Base-by-base conservation (phyloP, 2,329 filamentous ascomycete species). In the Diplodia scrobiculata region DNA sequence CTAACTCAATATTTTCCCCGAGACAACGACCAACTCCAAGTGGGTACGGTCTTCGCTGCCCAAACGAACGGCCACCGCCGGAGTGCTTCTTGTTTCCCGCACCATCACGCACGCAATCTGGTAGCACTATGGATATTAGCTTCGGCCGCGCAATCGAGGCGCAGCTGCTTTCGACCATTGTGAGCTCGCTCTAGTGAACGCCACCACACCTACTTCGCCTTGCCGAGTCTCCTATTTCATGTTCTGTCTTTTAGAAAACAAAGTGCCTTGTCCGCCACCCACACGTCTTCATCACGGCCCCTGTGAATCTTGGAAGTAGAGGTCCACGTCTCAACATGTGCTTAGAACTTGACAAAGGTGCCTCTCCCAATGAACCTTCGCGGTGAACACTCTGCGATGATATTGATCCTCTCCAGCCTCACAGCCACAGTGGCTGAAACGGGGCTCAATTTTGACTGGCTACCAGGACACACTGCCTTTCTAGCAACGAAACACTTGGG, bases 81-180 rank as follows among this genome's bases (percentile, higher is more conserved):
- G 13, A 38, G n/a, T 41, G 19, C 13, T 19, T 17, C 19, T 19
- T 55, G 53, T 55, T 34, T 14, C 14, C n/a, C 34, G n/a, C 32
- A 38, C 52, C 9, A 32, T 41, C 17, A 38, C 32, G 19, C n/a
- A 27, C 27, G 14, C 51, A 5, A 58, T 21, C 13, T 21, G 34
- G 54, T 60, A 48, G 55, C 55, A 41, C 55, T 48, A 48, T 34
- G 27, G 38, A 5, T n/a, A 27, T 27, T 48, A 48, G 54, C 53
- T 2, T 36, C 13, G 21, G 19, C 25, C 21, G 54, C 36, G 6
- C 19, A 11, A 45, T 21, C 7, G 34, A 45, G 36, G 54, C 54
- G 25, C 11, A 58, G 36, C 36, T 29, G 36, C 36, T 13, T 58
- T 36, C 54, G 36, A 34, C 21, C 34, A 45, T 6, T 9, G 34